Evolutionary conservation across 2,329 filamentous ascomycete genomes (phyloP).

Genomic region (Thielaviopsis musarum): DNA sequence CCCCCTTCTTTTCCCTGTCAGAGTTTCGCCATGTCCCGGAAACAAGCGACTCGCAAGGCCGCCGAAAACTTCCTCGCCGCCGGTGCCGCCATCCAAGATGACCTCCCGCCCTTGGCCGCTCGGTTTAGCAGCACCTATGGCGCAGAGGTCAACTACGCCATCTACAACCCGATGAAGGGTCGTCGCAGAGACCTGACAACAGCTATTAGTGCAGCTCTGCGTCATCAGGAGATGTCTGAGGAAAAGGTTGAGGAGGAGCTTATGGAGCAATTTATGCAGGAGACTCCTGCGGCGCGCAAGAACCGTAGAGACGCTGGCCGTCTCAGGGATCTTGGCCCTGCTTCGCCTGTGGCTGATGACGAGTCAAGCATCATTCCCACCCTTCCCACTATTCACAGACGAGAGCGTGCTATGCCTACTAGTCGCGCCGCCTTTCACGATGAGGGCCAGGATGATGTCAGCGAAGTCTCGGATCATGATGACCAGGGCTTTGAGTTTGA

Average conservation of each 20-base stretch:
- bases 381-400: not conserved
- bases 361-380: not conserved
- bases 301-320: not conserved
- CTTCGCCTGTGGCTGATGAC: not conserved
- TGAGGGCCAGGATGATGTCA: not conserved
- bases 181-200: constrained; percentile 13
- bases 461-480: not conserved
- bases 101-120: constrained; percentile 14
- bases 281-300: constrained; percentile 5
- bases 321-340: not conserved
- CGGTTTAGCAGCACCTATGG: constrained; percentile 15
- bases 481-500: not conserved
- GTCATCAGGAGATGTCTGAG: constrained; percentile 10
- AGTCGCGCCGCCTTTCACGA: not conserved
- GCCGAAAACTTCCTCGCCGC: constrained; percentile 1
- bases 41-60: not conserved
- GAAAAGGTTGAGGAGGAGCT: constrained; percentile 10
- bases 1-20: not conserved
- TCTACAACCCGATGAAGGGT: constrained; percentile 15
- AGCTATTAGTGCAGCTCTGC: constrained; percentile 13
- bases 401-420: constrained; percentile 7
- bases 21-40: constrained; percentile 6
- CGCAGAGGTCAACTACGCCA: constrained; percentile 13
- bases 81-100: constrained; percentile 13
- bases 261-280: constrained; percentile 10